phyloP scores from a whole-genome alignment of 192 early-diverging fungal species.

The Podila epigama region DNA sequence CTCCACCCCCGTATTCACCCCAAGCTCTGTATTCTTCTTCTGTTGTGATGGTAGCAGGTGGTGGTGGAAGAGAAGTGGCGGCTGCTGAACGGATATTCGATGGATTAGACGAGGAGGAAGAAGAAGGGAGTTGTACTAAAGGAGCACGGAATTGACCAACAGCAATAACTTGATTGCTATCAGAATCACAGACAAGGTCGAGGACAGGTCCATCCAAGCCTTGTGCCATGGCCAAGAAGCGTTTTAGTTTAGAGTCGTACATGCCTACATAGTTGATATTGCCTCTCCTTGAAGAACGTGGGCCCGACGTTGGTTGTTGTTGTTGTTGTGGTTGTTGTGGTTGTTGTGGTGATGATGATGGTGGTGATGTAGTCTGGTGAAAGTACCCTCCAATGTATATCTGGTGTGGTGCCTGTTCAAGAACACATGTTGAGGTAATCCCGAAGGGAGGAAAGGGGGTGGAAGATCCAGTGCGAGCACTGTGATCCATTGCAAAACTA shows the following conservation, averaged over 20 bases:
- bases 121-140: too few relatives aligned
- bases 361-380: slow-evolving; percentile 8
- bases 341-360: not conserved
- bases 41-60: not conserved
- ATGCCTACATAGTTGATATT: slow-evolving; percentile 40
- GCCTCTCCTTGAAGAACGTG: not conserved
- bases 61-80: too few relatives aligned
- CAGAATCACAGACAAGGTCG: slow-evolving; percentile 41
- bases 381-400: slow-evolving; percentile 42
- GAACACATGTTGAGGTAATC: slow-evolving; percentile 32
- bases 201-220: slow-evolving; percentile 51
- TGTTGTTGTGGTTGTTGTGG: not conserved
- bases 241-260: slow-evolving; percentile 34
- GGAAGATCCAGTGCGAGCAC: too few relatives aligned
- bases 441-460: not conserved
- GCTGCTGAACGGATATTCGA: too few relatives aligned
- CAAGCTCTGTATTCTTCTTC: not conserved
- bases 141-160: slow-evolving; percentile 49
- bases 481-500: slow-evolving; percentile 24
- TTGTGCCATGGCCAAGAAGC: slow-evolving; percentile 20
- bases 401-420: slow-evolving; percentile 28
- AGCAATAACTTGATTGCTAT: slow-evolving; percentile 25
- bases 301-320: not conserved
- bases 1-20: slow-evolving; percentile 35
- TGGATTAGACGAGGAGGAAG: too few relatives aligned